A percentile compares a stretch with the other conserved stretches of the same genome.
Conservation (phyloP, 768 basidiomycete species). For the Heimioporus sp. region DNA sequence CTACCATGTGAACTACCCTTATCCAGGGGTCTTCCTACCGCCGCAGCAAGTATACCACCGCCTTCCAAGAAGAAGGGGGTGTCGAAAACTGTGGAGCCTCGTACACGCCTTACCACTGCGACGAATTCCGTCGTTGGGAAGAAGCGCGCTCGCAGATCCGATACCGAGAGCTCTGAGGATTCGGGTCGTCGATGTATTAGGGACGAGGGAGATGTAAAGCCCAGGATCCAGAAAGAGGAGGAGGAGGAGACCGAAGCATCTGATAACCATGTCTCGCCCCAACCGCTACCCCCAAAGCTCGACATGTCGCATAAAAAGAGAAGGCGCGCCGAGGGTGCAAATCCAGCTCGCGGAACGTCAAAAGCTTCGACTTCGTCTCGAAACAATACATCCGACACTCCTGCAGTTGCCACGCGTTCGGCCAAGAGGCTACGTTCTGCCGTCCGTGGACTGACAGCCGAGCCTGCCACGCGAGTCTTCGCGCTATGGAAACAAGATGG, state of each 20-base stretch:
- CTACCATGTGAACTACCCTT: slow-evolving; percentile 13
- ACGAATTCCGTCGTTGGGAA: slow-evolving; percentile 9
- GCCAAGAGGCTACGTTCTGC: slow-evolving; percentile 42
- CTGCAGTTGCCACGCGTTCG: slow-evolving; percentile 32
- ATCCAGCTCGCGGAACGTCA: slow-evolving; percentile 20
- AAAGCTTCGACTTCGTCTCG: slow-evolving; percentile 28
- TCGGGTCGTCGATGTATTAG: slow-evolving; percentile 17
- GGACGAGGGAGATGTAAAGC: slow-evolving; percentile 25
- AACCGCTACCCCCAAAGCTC: slow-evolving; percentile 24
- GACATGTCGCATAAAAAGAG: slow-evolving; percentile 42
- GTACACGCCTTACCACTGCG: slow-evolving; percentile 1
- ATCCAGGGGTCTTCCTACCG: slow-evolving; percentile 6
- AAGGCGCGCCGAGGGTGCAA: slow-evolving; percentile 36
- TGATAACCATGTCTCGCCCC: slow-evolving; percentile 35
- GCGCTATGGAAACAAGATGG: slow-evolving; percentile 63
- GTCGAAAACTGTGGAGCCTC: neutral
- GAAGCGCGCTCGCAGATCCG: slow-evolving; percentile 24
- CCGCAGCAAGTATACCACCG: neutral
- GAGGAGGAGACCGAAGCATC: slow-evolving; percentile 41
- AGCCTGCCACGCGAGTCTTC: slow-evolving; percentile 57
- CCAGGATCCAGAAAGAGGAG: slow-evolving; percentile 28
- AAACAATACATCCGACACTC: slow-evolving; percentile 24
- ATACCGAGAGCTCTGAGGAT: slow-evolving; percentile 24
- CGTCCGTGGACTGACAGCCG: slow-evolving; percentile 9
- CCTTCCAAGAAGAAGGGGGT: slow-evolving; percentile 3